Conservation (phyloP, 176 grass and related monocot genomes). For the Oryza glaberrima region DNA sequence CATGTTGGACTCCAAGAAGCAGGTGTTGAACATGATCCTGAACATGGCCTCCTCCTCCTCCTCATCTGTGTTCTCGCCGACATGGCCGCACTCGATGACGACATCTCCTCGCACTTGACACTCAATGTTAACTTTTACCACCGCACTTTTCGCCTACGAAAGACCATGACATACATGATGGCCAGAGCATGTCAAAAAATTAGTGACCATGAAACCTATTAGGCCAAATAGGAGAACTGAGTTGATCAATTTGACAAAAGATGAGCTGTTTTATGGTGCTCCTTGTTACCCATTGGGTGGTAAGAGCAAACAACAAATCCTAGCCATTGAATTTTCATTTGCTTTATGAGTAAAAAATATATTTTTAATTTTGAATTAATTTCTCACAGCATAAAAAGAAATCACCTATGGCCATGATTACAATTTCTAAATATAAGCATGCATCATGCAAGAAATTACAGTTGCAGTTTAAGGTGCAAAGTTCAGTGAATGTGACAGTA, state of each 20-base stretch:
- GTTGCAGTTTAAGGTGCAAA: background rate
- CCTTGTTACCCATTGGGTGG: too few species aligned
- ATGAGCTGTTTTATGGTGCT: background rate
- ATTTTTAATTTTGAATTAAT: background rate
- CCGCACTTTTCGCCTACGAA: slow-evolving; percentile 30
- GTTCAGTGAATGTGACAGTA: too few species aligned
- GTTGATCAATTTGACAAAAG: too few species aligned
- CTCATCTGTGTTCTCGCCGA: background rate
- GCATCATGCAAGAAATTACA: background rate
- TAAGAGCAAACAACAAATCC: background rate
- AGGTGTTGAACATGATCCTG: slow-evolving; percentile 69
- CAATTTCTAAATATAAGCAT: background rate
- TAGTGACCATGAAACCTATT: background rate
- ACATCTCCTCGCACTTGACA: slow-evolving; percentile 58
- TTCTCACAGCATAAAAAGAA: background rate
- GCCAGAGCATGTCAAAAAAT: background rate
- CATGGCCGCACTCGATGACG: slow-evolving; percentile 54
- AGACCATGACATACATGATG: background rate
- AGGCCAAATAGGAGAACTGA: background rate
- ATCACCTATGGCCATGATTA: background rate
- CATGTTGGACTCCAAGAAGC: slow-evolving; percentile 61
- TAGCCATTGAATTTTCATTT: background rate
- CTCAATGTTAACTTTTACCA: slow-evolving; percentile 43
- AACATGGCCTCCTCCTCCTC: slow-evolving; percentile 47
- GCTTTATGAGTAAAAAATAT: background rate